Evolutionary conservation across 495 filamentous ascomycete species (phyloP).

Genomic region (Penicillium odoratum): DNA sequence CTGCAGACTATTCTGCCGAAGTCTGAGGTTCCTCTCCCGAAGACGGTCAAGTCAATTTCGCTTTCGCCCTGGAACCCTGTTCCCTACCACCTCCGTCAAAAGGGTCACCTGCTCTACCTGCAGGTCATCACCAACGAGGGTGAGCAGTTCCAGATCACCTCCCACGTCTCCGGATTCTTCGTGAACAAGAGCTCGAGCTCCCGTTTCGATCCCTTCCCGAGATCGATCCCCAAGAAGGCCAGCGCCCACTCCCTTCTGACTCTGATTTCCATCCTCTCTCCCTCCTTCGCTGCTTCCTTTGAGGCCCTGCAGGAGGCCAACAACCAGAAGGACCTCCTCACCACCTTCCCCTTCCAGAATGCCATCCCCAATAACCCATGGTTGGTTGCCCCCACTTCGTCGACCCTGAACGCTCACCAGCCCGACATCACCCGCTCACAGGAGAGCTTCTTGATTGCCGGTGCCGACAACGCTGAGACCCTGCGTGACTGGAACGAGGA

Average conservation of each 20-base stretch:
- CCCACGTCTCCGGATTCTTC: constrained; percentile 91
- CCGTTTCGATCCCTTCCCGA: constrained; percentile 89
- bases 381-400: constrained; percentile 71
- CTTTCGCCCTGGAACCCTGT: constrained; percentile 96
- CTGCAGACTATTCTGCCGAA: constrained; percentile 71
- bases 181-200: constrained; percentile 88
- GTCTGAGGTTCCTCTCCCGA: constrained; percentile 64
- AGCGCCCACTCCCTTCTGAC: constrained; percentile 84
- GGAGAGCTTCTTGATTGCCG: constrained; percentile 86
- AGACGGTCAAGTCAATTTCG: constrained; percentile 84
- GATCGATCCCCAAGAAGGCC: constrained; percentile 63
- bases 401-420: constrained; percentile 66
- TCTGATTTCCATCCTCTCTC: constrained; percentile 74
- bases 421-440: constrained; percentile 86
- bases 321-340: constrained; percentile 79
- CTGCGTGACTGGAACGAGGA: constrained; percentile 99
- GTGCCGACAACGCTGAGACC: constrained; percentile 89
- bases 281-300: constrained; percentile 76
- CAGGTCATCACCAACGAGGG: constrained; percentile 85
- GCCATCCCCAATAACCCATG: constrained; percentile 89
- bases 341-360: constrained; percentile 93
- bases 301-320: constrained; percentile 74
- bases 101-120: constrained; percentile 92
- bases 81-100: constrained; percentile 84
- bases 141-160: constrained; percentile 89